Conservation (phyloP, 305 asterid species). For the Coffea humblotiana region DNA sequence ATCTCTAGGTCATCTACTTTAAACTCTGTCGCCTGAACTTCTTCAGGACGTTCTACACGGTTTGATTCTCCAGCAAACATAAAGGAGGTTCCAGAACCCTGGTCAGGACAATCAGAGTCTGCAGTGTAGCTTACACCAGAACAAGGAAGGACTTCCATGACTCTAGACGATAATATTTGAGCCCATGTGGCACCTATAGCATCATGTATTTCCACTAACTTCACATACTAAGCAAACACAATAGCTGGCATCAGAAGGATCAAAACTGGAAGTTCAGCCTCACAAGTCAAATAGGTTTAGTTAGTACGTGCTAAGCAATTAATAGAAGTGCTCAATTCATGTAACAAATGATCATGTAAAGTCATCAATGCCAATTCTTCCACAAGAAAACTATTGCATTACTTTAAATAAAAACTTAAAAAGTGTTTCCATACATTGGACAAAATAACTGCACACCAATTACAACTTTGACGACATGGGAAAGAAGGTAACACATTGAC, state of each 20-base stretch:
- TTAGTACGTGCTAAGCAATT: neutral
- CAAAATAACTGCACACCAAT: neutral
- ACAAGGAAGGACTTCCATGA: conserved; percentile 77
- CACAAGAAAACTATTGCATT: neutral
- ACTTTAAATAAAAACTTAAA: neutral
- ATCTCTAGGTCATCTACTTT: conserved; percentile 41
- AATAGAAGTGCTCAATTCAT: conserved; percentile 2
- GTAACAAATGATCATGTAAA: conserved; percentile 6
- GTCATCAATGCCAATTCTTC: conserved; percentile 8
- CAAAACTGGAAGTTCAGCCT: neutral
- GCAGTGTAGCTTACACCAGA: conserved; percentile 46
- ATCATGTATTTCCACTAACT: conserved; percentile 10
- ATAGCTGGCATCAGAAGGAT: conserved; percentile 13
- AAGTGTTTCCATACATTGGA: neutral
- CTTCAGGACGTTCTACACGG: conserved; percentile 43
- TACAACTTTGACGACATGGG: neutral
- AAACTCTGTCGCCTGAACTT: conserved; percentile 38
- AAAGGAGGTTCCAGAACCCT: conserved; percentile 44
- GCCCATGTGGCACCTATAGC: conserved; percentile 34
- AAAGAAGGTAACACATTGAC: neutral
- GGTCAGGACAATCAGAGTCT: conserved; percentile 60
- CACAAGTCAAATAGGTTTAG: neutral
- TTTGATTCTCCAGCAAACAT: conserved; percentile 52
- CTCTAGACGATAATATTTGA: conserved; percentile 31
- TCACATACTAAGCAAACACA: conserved; percentile 11